Evolutionary conservation across 345 rosid genomes (phyloP).

Genomic region (Euphorbia peplus): DNA sequence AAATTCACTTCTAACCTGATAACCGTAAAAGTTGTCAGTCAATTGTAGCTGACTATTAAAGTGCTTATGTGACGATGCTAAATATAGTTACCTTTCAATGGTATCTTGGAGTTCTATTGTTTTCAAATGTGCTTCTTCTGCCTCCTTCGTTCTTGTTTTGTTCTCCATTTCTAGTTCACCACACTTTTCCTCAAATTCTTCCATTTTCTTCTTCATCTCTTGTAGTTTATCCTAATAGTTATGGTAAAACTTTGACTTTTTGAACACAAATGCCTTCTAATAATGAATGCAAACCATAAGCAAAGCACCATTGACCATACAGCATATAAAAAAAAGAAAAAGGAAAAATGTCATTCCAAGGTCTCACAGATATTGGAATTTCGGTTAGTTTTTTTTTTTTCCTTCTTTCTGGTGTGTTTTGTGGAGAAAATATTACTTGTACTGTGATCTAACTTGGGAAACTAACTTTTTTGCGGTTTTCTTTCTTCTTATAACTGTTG

Average conservation of each 20-base stretch:
- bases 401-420: not conserved
- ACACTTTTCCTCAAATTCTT: slow-evolving; percentile 43
- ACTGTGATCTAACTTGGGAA: not conserved
- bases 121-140: slow-evolving; percentile 51
- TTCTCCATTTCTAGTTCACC: slow-evolving; percentile 40
- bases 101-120: slow-evolving; percentile 42
- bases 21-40: slow-evolving; percentile 17
- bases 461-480: not conserved
- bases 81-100: slow-evolving; percentile 41
- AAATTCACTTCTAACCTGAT: slow-evolving; percentile 46
- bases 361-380: not conserved
- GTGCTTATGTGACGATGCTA: slow-evolving; percentile 6
- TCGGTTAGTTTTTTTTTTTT: not conserved
- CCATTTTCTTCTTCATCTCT: slow-evolving; percentile 35
- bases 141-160: slow-evolving; percentile 38
- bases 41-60: slow-evolving; percentile 1
- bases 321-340: not conserved
- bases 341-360: not conserved
- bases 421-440: not conserved
- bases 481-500: not conserved
- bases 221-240: slow-evolving; percentile 40
- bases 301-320: not conserved
- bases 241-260: not conserved
- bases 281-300: not conserved
- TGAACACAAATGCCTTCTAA: not conserved